phyloP scores from a whole-genome alignment of 768 basidiomycete species.

The Exidia glandulosa region DNA sequence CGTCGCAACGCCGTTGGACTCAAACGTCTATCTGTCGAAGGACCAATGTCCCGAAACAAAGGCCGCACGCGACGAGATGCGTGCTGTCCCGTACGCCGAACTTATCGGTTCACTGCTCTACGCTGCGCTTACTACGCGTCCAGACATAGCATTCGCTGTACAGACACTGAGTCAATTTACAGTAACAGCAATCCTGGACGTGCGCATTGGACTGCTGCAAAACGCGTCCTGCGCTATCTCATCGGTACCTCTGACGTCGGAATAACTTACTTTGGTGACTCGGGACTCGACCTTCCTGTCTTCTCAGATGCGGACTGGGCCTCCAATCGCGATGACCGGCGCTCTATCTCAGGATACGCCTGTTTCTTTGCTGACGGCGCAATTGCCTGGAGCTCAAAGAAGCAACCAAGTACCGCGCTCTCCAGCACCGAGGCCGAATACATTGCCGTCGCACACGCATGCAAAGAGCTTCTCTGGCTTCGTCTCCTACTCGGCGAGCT shows the following conservation, averaged over 20 bases:
- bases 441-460: no score
- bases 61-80: no score
- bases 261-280: slow-evolving; percentile 5
- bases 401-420: slow-evolving; percentile 10
- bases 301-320: slow-evolving; percentile 14
- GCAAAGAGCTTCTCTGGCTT: no score
- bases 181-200: slow-evolving; percentile 8
- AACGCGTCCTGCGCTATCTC: slow-evolving; percentile 18
- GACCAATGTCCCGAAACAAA: background rate
- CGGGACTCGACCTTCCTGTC: slow-evolving; percentile 2
- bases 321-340: slow-evolving; percentile 8
- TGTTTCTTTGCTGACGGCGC: slow-evolving; percentile 8
- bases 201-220: slow-evolving; percentile 17
- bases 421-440: slow-evolving; percentile 16
- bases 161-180: slow-evolving; percentile 16
- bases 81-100: background rate
- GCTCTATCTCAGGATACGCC: slow-evolving; percentile 13
- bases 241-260: slow-evolving; percentile 13
- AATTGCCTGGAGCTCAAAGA: slow-evolving; percentile 12
- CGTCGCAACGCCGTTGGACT: slow-evolving; percentile 6
- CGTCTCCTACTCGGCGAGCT: no score
- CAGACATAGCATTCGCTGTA: slow-evolving; percentile 22
- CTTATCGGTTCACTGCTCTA: slow-evolving; percentile 21
- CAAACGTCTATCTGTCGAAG: background rate
- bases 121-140: slow-evolving; percentile 19